These are phyloP conservation scores for Fraxinus sp. DNA, from an alignment of 305 asterid species.

Conservation along the genomic window DNA sequence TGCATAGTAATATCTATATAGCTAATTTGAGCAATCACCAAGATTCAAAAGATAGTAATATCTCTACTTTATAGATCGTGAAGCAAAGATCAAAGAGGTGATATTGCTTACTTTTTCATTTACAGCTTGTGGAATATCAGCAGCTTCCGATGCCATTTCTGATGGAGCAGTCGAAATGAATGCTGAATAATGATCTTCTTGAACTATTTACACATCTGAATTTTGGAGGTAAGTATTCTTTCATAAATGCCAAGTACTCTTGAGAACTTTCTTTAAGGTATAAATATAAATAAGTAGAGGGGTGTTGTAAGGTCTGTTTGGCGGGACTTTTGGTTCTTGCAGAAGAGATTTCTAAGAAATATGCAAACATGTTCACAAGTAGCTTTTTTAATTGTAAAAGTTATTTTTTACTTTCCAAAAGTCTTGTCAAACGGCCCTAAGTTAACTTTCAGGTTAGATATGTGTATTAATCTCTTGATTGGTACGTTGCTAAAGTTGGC, in stretches of 20 bases:
- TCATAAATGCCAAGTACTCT: not conserved
- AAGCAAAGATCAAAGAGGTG: slow-evolving; percentile 8
- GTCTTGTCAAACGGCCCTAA: not conserved
- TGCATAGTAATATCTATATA: not conserved
- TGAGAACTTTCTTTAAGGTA: slow-evolving; percentile 15
- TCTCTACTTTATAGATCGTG: not conserved
- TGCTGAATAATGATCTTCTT: slow-evolving; percentile 7
- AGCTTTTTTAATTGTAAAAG: slow-evolving; percentile 28
- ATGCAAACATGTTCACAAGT: slow-evolving; percentile 6
- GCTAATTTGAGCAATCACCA: not conserved
- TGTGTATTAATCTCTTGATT: slow-evolving; percentile 36
- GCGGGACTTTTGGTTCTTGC: not conserved
- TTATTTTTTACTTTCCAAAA: not conserved
- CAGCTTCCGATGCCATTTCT: slow-evolving; percentile 44
- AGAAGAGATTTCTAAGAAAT: not conserved
- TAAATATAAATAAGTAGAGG: slow-evolving; percentile 19
- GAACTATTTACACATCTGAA: slow-evolving; percentile 20
- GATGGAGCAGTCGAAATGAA: slow-evolving; percentile 29
- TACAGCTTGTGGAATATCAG: slow-evolving; percentile 36
- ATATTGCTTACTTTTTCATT: slow-evolving; percentile 46
- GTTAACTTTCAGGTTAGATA: slow-evolving; percentile 27
- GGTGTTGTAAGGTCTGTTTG: not conserved
- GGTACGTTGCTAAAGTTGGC: slow-evolving; percentile 47
- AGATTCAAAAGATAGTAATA: not conserved
- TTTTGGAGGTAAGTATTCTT: slow-evolving; percentile 25